A percentile compares a stretch with the other conserved stretches of the same genome.
phyloP scores from a whole-genome alignment of 148 eudicot species.

The Amaranthus hypochondriacus region DNA sequence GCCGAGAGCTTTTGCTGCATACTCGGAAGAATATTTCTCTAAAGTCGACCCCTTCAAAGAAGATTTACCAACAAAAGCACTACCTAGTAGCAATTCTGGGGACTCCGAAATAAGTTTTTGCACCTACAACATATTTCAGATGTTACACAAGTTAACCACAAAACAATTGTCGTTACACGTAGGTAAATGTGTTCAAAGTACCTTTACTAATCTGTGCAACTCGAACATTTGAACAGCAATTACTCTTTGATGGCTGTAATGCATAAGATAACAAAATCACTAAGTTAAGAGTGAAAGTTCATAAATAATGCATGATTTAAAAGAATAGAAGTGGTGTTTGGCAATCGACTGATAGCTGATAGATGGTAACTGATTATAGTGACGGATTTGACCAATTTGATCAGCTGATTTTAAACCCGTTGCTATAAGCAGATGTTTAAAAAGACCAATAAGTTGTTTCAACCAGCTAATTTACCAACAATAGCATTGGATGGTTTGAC shows the following conservation, averaged over 20 bases:
- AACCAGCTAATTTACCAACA: too few relatives aligned
- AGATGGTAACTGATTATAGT: too few relatives aligned
- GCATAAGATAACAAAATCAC: slow-evolving; percentile 10
- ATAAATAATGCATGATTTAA: too few relatives aligned
- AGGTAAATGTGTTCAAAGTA: slow-evolving; percentile 18
- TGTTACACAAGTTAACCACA: slow-evolving; percentile 8
- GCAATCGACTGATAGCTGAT: too few relatives aligned
- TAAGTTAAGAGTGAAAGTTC: too few relatives aligned
- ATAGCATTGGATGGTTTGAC: too few relatives aligned
- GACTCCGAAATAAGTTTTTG: slow-evolving; percentile 79
- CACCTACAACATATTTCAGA: slow-evolving; percentile 45
- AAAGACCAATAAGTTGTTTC: too few relatives aligned
- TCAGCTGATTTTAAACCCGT: too few relatives aligned
- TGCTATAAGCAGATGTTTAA: too few relatives aligned
- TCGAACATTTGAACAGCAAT: slow-evolving; percentile 94
- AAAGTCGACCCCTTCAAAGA: slow-evolving; percentile 35
- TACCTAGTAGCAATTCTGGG: slow-evolving; percentile 53
- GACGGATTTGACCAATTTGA: too few relatives aligned
- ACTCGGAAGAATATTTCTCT: slow-evolving; percentile 45
- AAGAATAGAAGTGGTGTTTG: too few relatives aligned
- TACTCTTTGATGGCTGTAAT: slow-evolving; percentile 82
- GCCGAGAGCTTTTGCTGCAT: slow-evolving; percentile 35
- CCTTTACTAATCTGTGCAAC: slow-evolving; percentile 93
- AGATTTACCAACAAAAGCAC: slow-evolving; percentile 42
- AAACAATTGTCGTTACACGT: slow-evolving; percentile 7